Evolutionary conservation across 352 stramenopile species (phyloP), one percentile per base, ranked within the genome.

Genomic region (Phytophthora syringae): DNA sequence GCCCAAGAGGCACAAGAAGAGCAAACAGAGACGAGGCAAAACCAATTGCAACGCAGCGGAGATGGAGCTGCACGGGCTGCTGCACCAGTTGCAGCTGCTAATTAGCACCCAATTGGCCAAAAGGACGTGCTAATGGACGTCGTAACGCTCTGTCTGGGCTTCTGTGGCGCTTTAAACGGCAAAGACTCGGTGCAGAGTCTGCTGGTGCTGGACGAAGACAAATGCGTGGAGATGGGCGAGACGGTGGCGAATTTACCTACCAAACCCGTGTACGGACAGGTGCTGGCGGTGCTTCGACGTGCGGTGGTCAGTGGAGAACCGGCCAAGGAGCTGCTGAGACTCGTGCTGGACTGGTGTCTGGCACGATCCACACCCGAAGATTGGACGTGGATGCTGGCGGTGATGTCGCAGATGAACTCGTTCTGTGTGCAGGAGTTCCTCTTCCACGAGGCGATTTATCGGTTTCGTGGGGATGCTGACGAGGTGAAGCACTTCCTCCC

Each of bases 1-100:
- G 25, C 37, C 75, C 15, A 93, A 93, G 53, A 72, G 84, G 1
- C 78, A 86, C 32, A 93, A 91, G 68, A 91, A 91, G 57, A 54
- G 82, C 49, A 87, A 89, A 51, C 73, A 82, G 27, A 59, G 20
- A 39, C 74, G 60, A 42, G 37, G 42, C 5, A 68, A 55, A 62
- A 28, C 30, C 16, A 20, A 44, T 25, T 28, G 37, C 60, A 34
- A 51, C 2, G 43, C 52, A 3, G 49, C 30, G 12, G 39, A 67
- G 21, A 39, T 52, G n/a, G 77, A 89, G 27, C 51, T 91, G 20
- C 54, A 75, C 13, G 60, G 67, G 28, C 72, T 70, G 18, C 60
- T 93, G 25, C 16, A 66, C 21, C 49, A 68, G 24, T 37, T 93
- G 37, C 70, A 85, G 9, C 77, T 74, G 16, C 69, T 88, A 18